Evolutionary conservation across 139 green algal species (phyloP).

Genomic region (Chlamydomonas sp.): DNA sequence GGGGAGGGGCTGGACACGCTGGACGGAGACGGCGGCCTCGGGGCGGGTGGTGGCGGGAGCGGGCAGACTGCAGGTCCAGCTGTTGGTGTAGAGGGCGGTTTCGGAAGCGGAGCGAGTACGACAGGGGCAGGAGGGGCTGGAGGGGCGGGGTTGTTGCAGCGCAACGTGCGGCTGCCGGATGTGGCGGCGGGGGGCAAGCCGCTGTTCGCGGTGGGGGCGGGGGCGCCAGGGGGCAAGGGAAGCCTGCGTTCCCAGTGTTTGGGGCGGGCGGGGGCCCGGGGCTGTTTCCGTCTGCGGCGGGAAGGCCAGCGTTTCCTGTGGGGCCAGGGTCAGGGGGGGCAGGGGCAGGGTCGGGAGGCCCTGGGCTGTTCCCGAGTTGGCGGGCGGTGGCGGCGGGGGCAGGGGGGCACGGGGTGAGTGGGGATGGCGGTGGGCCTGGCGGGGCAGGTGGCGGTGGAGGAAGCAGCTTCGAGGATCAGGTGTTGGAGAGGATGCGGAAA

Average conservation of each 20-base stretch:
- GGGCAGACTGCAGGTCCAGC: neutral
- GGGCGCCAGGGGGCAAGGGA: neutral
- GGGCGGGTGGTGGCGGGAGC: neutral
- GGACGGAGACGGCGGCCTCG: neutral
- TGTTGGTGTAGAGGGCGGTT: neutral
- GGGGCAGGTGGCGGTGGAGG: neutral
- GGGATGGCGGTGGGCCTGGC: neutral
- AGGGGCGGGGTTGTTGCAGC: neutral
- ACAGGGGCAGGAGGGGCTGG: neutral
- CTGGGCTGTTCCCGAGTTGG: neutral
- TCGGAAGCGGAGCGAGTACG: neutral
- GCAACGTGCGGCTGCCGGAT: slow-evolving; percentile 1
- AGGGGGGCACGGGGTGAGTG: neutral
- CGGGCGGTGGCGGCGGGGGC: neutral
- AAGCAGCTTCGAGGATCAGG: slow-evolving; percentile 16
- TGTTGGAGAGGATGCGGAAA: slow-evolving; percentile 26
- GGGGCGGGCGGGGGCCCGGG: neutral
- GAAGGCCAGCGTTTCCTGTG: no score
- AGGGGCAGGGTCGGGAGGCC: neutral
- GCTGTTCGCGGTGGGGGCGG: neutral
- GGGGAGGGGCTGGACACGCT: neutral
- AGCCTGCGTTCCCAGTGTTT: neutral
- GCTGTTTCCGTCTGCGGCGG: slow-evolving; percentile 1
- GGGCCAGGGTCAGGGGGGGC: neutral
- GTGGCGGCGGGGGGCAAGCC: neutral